These are phyloP conservation scores for Cryoendolithus antarcticus DNA, from an alignment of 2,329 filamentous ascomycete species.

Conservation along the genomic window DNA sequence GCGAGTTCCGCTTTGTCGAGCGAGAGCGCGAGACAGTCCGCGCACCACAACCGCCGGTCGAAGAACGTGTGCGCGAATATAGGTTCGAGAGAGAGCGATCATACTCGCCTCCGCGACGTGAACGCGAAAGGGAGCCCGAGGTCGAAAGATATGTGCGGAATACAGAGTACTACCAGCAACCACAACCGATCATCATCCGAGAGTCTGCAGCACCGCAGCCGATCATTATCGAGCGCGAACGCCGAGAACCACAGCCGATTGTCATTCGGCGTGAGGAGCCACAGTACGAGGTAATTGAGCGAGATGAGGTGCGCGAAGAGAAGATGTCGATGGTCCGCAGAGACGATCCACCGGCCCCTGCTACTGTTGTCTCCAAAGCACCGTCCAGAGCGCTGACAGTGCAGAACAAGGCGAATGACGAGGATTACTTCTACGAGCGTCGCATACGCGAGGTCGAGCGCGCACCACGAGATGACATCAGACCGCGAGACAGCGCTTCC, in stretches of 20 bases:
- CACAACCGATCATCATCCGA: constrained; percentile 39
- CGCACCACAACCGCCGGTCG: constrained; percentile 30
- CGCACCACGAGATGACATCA: constrained; percentile 32
- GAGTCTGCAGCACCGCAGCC: constrained; percentile 30
- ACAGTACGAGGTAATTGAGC: constrained; percentile 48
- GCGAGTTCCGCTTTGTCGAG: constrained; percentile 29
- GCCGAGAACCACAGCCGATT: constrained; percentile 31
- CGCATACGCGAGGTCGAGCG: constrained; percentile 43
- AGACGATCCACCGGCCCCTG: constrained; percentile 25
- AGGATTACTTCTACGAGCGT: constrained; percentile 51
- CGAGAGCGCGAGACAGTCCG: constrained; percentile 20
- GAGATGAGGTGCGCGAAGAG: constrained; percentile 41
- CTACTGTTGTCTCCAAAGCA: constrained; percentile 4
- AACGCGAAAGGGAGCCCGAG: constrained; percentile 32
- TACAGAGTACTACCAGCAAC: constrained; percentile 39
- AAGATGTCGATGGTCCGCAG: constrained; percentile 31
- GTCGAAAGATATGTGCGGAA: constrained; percentile 41
- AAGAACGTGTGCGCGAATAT: constrained; percentile 36
- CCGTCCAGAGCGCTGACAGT: constrained; percentile 9
- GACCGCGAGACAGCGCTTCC: constrained; percentile 41
- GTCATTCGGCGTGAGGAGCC: constrained; percentile 42
- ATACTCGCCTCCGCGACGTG: constrained; percentile 28
- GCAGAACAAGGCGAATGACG: constrained; percentile 29
- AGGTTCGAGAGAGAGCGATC: constrained; percentile 41
- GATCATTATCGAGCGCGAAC: constrained; percentile 44